phyloP scores from a whole-genome alignment of 2,329 filamentous ascomycete genomes.

The Phoma sp. region DNA sequence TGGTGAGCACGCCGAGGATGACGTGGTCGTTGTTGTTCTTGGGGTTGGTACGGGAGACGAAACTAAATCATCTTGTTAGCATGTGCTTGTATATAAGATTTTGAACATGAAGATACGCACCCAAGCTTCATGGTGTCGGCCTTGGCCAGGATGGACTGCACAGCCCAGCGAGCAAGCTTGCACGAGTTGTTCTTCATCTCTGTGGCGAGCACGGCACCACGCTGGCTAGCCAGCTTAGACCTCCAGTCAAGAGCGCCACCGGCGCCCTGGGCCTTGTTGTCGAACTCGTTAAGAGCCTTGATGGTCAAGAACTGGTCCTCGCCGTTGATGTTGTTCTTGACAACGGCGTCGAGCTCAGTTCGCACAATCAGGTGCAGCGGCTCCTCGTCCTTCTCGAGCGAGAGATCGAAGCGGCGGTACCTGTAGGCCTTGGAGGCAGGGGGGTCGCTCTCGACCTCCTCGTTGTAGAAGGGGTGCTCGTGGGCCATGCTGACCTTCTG shows the following conservation, averaged over 20 bases:
- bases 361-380: conserved; percentile 91
- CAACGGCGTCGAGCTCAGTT: conserved; percentile 91
- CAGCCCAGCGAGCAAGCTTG: conserved; percentile 98
- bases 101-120: conserved; percentile 57
- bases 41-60: conserved; percentile 92
- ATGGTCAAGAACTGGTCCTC: conserved; percentile 91
- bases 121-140: conserved; percentile 99
- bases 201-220: conserved; percentile 95
- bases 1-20: conserved; percentile 91
- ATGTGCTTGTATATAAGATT: neutral
- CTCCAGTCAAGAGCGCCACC: conserved; percentile 97
- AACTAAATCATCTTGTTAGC: conserved; percentile 60
- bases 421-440: conserved; percentile 97
- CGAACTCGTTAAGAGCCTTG: conserved; percentile 98
- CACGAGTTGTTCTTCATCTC: conserved; percentile 99
- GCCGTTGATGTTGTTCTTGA: conserved; percentile 91
- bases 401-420: conserved; percentile 96
- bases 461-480: conserved; percentile 97
- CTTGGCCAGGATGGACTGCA: conserved; percentile 93
- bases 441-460: conserved; percentile 88
- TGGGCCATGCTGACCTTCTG: conserved; percentile 83
- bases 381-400: conserved; percentile 87
- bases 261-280: conserved; percentile 94
- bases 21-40: conserved; percentile 93
- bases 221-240: conserved; percentile 89